Evolutionary conservation across 257 asterid species (phyloP).

Genomic region (Linaria vulgaris): DNA sequence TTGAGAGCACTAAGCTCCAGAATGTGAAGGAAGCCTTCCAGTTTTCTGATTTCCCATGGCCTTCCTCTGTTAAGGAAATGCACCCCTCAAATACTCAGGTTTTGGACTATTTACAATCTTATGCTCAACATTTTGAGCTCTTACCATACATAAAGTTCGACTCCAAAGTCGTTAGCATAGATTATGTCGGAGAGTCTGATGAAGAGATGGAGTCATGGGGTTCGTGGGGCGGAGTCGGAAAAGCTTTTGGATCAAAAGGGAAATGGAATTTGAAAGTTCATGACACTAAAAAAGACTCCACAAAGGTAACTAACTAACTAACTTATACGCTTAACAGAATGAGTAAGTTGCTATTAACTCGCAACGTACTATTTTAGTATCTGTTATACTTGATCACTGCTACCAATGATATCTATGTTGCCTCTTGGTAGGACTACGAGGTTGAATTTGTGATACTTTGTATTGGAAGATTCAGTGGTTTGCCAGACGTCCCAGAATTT

Average conservation of each 20-base stretch:
- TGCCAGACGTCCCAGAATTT: constrained; percentile 41
- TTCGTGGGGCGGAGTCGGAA: constrained; percentile 28
- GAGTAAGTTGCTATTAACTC: too few species aligned
- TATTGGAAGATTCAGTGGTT: constrained; percentile 43
- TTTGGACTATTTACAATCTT: constrained; percentile 35
- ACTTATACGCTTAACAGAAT: too few species aligned
- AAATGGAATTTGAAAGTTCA: constrained; percentile 39
- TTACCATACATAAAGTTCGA: constrained; percentile 34
- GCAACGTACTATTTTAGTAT: too few species aligned
- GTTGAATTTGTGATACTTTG: constrained; percentile 43
- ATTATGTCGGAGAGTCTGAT: constrained; percentile 36
- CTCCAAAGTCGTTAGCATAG: constrained; percentile 29
- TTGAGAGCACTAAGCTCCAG: constrained; percentile 46
- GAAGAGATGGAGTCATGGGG: constrained; percentile 37
- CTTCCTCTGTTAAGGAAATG: constrained; percentile 27
- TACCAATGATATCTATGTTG: too few species aligned
- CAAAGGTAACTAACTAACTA: constrained; percentile 25
- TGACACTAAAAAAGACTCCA: constrained; percentile 17
- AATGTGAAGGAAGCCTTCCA: constrained; percentile 23
- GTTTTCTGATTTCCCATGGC: constrained; percentile 62
- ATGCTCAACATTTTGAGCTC: constrained; percentile 37
- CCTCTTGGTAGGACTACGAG: constrained; percentile 30
- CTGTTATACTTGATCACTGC: too few species aligned
- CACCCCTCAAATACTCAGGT: constrained; percentile 27
- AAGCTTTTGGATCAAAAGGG: constrained; percentile 42